Evolutionary conservation across 2,329 filamentous ascomycete species (phyloP).

Genomic region (Xylaria polymorpha): DNA sequence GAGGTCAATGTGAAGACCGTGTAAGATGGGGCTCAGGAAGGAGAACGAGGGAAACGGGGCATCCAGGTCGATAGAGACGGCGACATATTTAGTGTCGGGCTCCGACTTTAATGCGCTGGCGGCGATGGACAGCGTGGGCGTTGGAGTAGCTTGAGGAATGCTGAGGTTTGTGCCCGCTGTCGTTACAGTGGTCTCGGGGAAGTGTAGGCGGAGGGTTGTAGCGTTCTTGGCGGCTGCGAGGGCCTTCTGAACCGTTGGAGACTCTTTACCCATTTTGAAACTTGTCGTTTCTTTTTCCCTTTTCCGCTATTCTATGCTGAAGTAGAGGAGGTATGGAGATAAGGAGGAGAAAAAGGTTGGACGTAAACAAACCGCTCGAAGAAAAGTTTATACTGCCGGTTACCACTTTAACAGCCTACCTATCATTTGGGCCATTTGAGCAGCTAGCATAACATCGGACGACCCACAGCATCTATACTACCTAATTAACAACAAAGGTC

Average conservation of each 20-base stretch:
- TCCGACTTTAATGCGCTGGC: slow-evolving; percentile 19
- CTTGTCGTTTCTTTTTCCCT: background rate
- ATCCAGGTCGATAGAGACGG: slow-evolving; percentile 33
- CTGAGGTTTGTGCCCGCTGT: slow-evolving; percentile 26
- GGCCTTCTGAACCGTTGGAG: slow-evolving; percentile 77
- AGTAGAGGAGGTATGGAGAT: background rate
- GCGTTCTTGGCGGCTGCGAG: slow-evolving; percentile 57
- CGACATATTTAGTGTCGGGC: slow-evolving; percentile 33
- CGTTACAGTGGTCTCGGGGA: slow-evolving; percentile 24
- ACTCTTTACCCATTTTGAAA: slow-evolving; percentile 58
- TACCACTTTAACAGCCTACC: background rate
- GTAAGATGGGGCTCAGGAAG: slow-evolving; percentile 32
- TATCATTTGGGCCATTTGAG: background rate
- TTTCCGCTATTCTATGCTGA: background rate
- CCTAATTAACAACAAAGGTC: background rate
- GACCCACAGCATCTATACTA: slow-evolving; percentile 10
- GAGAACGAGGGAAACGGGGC: slow-evolving; percentile 35
- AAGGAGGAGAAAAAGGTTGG: background rate
- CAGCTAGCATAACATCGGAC: background rate
- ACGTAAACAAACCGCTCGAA: background rate
- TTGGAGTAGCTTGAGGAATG: slow-evolving; percentile 14
- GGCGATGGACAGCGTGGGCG: slow-evolving; percentile 32
- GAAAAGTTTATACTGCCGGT: background rate
- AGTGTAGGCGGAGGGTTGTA: slow-evolving; percentile 33
- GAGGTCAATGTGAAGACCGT: slow-evolving; percentile 35